Evolutionary conservation across 192 early-diverging fungal species (phyloP).

Genomic region (Piromyces sp.): DNA sequence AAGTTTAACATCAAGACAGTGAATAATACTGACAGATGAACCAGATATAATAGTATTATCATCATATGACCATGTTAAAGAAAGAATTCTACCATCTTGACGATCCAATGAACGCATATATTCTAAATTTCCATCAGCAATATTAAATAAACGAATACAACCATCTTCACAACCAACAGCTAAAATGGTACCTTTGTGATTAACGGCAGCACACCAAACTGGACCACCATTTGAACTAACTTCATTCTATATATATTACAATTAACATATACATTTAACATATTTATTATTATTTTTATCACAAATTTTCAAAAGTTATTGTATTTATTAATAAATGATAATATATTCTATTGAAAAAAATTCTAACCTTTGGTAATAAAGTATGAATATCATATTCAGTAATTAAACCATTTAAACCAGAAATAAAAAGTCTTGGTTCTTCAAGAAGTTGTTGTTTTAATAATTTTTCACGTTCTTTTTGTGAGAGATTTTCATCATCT

Average conservation of each 20-base stretch:
- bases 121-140: conserved; percentile 47
- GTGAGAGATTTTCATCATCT: conserved; percentile 38
- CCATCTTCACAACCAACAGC: conserved; percentile 92
- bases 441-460: neutral
- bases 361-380: conserved; percentile 35
- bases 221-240: conserved; percentile 76
- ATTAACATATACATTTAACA: no score
- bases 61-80: conserved; percentile 63
- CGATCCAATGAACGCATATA: conserved; percentile 53
- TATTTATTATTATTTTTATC: no score
- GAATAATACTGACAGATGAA: conserved; percentile 61
- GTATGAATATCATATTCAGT: conserved; percentile 68
- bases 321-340: no score
- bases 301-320: no score
- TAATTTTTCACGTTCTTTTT: conserved; percentile 22
- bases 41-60: conserved; percentile 60
- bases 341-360: no score
- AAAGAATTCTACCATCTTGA: conserved; percentile 39
- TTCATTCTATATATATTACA: conserved; percentile 18
- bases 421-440: conserved; percentile 66
- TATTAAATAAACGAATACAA: conserved; percentile 67
- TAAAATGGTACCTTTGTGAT: conserved; percentile 52
- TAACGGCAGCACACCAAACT: conserved; percentile 81
- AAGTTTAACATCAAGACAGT: neutral
- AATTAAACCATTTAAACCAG: conserved; percentile 67